A percentile compares a stretch with the other conserved stretches of the same genome.
Evolutionary conservation across 2,329 filamentous ascomycete species (phyloP).

Genomic region (Phialophora macrospora): DNA sequence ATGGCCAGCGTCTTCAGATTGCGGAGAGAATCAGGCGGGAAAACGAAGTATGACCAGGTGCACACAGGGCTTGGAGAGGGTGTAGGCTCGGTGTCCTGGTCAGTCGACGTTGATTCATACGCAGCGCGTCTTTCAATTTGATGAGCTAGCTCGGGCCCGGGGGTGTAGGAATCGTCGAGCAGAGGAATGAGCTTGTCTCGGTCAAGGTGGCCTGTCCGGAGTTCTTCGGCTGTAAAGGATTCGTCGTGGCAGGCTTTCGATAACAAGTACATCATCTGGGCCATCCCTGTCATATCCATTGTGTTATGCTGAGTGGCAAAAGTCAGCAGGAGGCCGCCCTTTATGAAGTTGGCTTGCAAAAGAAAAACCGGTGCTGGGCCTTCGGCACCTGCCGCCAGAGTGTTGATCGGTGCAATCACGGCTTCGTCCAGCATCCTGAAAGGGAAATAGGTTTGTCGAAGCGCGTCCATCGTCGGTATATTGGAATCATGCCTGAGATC

Average conservation of each 20-base stretch:
- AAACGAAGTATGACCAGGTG: constrained; percentile 55
- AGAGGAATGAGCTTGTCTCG: constrained; percentile 49
- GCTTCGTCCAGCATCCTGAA: constrained; percentile 56
- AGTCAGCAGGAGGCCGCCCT: constrained; percentile 57
- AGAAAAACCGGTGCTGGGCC: constrained; percentile 50
- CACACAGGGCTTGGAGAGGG: constrained; percentile 39
- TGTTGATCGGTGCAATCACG: constrained; percentile 50
- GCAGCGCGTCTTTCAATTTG: constrained; percentile 42
- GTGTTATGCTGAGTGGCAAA: constrained; percentile 55
- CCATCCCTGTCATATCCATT: constrained; percentile 60
- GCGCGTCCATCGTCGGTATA: constrained; percentile 47
- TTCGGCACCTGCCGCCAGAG: constrained; percentile 41
- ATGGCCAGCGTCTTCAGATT: constrained; percentile 51
- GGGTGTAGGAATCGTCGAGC: constrained; percentile 46
- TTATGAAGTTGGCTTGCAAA: constrained; percentile 57
- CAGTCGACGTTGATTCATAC: constrained; percentile 15
- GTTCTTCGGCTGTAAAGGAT: constrained; percentile 54
- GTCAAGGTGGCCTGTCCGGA: constrained; percentile 50
- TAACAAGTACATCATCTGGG: constrained; percentile 54
- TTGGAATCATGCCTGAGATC: constrained; percentile 49
- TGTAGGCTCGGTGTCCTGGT: not conserved
- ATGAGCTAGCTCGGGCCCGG: constrained; percentile 46
- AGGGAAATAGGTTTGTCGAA: constrained; percentile 51
- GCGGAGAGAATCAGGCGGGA: constrained; percentile 47
- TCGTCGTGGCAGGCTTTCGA: constrained; percentile 56